A percentile compares a stretch with the other conserved stretches of the same genome.
Evolutionary conservation across 305 asterid genomes (phyloP).

Genomic region (Salvia sclarea): DNA sequence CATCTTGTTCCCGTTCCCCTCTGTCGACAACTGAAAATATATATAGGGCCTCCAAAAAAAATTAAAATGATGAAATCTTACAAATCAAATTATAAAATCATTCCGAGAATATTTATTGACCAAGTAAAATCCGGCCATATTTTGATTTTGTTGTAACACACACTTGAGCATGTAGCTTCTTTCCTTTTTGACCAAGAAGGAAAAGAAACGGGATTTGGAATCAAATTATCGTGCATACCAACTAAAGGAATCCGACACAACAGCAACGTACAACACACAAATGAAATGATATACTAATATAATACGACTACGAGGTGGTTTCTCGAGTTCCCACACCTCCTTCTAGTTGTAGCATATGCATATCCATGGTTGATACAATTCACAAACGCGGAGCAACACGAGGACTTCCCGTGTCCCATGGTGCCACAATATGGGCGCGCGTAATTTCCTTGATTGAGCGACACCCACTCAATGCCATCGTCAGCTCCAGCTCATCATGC

Average conservation of each 20-base stretch:
- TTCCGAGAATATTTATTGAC: too few species aligned
- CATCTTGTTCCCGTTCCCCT: too few species aligned
- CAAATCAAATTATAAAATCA: too few species aligned
- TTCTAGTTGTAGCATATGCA: too few species aligned
- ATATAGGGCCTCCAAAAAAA: too few species aligned
- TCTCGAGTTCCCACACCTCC: not conserved
- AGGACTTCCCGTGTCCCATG: conserved; percentile 48
- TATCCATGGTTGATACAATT: not conserved
- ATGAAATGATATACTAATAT: not conserved
- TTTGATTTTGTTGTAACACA: too few species aligned
- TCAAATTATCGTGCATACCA: not conserved
- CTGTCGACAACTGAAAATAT: too few species aligned
- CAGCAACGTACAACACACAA: not conserved
- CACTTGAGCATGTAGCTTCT: too few species aligned
- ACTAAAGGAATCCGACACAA: not conserved
- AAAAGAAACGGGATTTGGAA: not conserved
- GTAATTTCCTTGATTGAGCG: conserved; percentile 67
- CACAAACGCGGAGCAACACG: conserved; percentile 52
- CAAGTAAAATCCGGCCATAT: too few species aligned
- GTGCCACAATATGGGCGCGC: conserved; percentile 55
- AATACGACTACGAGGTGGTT: not conserved
- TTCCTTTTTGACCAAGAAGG: not conserved
- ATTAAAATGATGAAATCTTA: too few species aligned
- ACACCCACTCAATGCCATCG: conserved; percentile 87
- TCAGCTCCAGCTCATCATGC: conserved; percentile 73